Base-by-base conservation (phyloP, 768 basidiomycete genomes). In the Pisolithus marmoratus region DNA sequence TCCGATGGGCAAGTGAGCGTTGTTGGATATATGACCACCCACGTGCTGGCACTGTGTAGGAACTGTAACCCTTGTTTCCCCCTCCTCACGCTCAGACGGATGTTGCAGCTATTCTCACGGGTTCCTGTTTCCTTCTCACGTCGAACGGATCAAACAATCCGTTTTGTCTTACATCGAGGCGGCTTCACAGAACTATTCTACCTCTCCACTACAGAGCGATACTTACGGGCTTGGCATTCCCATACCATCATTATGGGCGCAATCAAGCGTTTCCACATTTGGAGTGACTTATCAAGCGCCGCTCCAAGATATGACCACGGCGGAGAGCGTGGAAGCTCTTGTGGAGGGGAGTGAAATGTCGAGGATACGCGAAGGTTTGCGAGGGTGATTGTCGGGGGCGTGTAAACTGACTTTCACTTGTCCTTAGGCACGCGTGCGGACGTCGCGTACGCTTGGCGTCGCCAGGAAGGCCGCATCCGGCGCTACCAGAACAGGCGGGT, bases 1-100 rank as follows among this genome's bases (percentile, higher is more conserved):
- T 99, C 38, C 81, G 91, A 41, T 98, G 95, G 94, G 77, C 79
- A 29, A 85, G 88, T 58, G 94, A 99, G 63, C 81, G 86, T 24
- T 98, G 95, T 69, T 95, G 92, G 90, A 91, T 99, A 58, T 97
- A 99, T 69, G 94, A 99, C 64, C 95, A 97, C 70, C 95, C 95
- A 2, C 85, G 92, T 46, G 84, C 90, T 15, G 87, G 90, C 45
- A 96, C 94, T 19, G 94, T 95, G 84, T 94, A 74, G 63, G 89
- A 76, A 26, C 23, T 48, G 26, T 49, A 20, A 50, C 38, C 24
- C 19, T 26, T 36, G 19, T 34, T 22, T 31, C 29, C 36, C 22
- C 22, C 45, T 58, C 44, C 50, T 49, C 40, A 6, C 50, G 45
- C 46, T 53, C 20, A 56, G 23, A 17, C 4, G 37, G 12, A 49